Percentiles rank a stretch among this genome's conserved stretches.
Conservation (phyloP, 208 protist species). For the Leishmania braziliensis region DNA sequence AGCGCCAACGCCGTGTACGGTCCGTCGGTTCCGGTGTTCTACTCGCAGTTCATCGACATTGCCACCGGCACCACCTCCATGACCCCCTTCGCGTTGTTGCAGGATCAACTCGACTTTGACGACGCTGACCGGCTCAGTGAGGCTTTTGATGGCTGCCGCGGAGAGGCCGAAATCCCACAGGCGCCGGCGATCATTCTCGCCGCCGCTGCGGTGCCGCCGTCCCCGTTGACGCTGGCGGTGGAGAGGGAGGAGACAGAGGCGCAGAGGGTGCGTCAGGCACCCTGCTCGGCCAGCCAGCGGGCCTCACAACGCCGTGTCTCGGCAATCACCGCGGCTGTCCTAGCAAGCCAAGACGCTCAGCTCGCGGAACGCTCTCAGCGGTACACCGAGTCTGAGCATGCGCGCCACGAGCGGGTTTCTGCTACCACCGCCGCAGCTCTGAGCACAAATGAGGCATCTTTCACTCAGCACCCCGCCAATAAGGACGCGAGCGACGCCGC, state of each 20-base stretch:
- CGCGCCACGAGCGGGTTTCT: not conserved
- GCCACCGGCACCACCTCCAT: constrained; percentile 46
- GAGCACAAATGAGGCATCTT: not conserved
- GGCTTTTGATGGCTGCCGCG: not conserved
- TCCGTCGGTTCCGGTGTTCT: constrained; percentile 30
- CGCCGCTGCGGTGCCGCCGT: not conserved
- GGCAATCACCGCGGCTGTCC: constrained; percentile 8
- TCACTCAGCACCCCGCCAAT: not conserved
- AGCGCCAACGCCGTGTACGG: constrained; percentile 30
- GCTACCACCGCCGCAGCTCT: not conserved
- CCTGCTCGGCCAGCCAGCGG: not conserved
- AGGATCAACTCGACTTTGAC: constrained; percentile 7
- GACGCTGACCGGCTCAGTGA: not conserved
- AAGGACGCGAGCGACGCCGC: not conserved
- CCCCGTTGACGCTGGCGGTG: not conserved
- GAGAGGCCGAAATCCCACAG: not conserved
- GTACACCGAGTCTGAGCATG: not conserved
- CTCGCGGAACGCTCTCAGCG: constrained; percentile 2
- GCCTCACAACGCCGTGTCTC: constrained; percentile 6
- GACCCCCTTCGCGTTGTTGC: constrained; percentile 52
- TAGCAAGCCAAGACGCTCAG: constrained; percentile 12
- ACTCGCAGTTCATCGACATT: constrained; percentile 75
- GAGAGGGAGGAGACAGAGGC: not conserved
- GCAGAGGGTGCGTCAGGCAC: not conserved
- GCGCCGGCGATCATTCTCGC: not conserved